phyloP scores from a whole-genome alignment of 768 basidiomycete species.

The Trametes villosa region DNA sequence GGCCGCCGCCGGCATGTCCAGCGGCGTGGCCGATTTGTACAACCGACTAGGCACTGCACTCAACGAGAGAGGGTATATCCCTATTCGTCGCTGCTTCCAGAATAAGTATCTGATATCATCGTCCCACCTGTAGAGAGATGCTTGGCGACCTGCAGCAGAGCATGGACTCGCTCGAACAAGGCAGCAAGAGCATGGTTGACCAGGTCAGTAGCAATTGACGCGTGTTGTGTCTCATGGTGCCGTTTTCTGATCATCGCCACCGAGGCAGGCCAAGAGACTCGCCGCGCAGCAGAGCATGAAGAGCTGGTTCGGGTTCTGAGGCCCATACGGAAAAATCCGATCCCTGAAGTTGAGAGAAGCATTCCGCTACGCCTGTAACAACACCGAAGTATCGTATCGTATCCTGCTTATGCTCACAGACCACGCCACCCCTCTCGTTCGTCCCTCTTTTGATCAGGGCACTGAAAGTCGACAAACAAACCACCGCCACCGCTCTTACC shows the following conservation, averaged over 20 bases:
- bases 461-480: too few relatives aligned
- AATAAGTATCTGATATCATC: not conserved
- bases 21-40: constrained; percentile 34
- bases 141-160: constrained; percentile 63
- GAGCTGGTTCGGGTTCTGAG: constrained; percentile 65
- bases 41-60: constrained; percentile 49
- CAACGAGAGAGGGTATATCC: constrained; percentile 62
- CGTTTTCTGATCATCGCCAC: not conserved
- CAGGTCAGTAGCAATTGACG: constrained; percentile 47
- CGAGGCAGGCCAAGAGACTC: constrained; percentile 58
- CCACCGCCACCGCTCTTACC: too few relatives aligned
- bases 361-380: too few relatives aligned
- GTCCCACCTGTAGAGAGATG: constrained; percentile 52
- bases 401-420: too few relatives aligned
- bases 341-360: too few relatives aligned
- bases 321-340: too few relatives aligned
- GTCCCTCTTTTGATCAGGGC: too few relatives aligned
- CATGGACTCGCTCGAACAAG: constrained; percentile 66
- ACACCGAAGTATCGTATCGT: too few relatives aligned
- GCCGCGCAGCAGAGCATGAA: constrained; percentile 67
- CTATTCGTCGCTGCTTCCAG: not conserved
- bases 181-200: constrained; percentile 65
- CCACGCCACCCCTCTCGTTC: too few relatives aligned
- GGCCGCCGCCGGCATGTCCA: constrained; percentile 27
- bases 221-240: not conserved